Evolutionary conservation across 83 land plant genomes (phyloP).

Genomic region (Larix sibirica): DNA sequence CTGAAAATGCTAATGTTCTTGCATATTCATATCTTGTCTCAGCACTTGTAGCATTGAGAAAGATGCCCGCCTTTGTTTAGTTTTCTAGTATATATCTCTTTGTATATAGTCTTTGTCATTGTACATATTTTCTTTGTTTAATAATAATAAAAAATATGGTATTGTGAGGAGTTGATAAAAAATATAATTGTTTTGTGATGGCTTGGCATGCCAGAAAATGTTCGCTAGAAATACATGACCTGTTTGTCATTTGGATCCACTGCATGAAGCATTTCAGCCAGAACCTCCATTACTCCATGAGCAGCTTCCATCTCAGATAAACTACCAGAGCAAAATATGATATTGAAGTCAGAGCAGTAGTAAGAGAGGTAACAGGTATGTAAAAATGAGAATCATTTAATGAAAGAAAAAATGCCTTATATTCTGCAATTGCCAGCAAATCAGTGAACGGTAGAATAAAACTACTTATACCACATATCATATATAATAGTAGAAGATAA

Average conservation of each 20-base stretch:
- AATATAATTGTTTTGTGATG: background rate
- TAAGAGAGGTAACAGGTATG: background rate
- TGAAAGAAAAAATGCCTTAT: background rate
- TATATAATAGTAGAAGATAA: background rate
- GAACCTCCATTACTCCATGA: conserved; percentile 43
- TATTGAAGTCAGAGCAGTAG: background rate
- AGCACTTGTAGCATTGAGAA: no score
- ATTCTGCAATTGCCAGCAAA: background rate
- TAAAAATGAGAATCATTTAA: background rate
- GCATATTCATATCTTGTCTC: no score
- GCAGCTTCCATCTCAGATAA: conserved; percentile 52
- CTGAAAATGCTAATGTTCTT: no score
- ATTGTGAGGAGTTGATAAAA: background rate
- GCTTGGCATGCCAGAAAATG: background rate
- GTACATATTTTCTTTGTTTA: no score
- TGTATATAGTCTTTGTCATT: no score
- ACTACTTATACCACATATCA: background rate
- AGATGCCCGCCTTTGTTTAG: no score
- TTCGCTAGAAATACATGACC: conserved; percentile 30
- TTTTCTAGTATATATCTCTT: no score
- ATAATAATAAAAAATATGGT: no score
- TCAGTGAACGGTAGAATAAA: background rate
- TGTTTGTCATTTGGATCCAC: conserved; percentile 52
- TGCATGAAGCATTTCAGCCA: conserved; percentile 70
- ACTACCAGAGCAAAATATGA: conserved; percentile 26